These are phyloP conservation scores for Trichoderma reesei DNA, from an alignment of 495 filamentous ascomycete genomes.

Conservation along the genomic window DNA sequence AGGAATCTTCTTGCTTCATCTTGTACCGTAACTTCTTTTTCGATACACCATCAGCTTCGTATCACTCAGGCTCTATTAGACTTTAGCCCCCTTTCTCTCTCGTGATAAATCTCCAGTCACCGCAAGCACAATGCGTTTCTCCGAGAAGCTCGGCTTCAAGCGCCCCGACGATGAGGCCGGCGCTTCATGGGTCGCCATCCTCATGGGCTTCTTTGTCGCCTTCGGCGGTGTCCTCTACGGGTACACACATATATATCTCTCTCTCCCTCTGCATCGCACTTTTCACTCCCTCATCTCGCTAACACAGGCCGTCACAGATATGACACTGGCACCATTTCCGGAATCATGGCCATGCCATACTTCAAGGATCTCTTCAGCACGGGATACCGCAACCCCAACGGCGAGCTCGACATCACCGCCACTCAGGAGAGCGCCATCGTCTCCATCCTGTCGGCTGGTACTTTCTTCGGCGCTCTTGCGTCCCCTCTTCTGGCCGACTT, in stretches of 20 bases:
- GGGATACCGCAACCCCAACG: conserved; percentile 26
- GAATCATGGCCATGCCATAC: conserved; percentile 41
- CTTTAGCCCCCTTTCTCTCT: too few species aligned
- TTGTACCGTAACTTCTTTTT: background rate
- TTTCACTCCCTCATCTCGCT: background rate
- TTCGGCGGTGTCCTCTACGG: conserved; percentile 64
- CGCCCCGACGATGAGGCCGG: conserved; percentile 42
- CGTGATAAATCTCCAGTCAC: background rate
- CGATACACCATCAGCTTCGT: too few species aligned
- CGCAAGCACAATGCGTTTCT: background rate
- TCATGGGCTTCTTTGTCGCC: conserved; percentile 59
- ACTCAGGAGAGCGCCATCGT: conserved; percentile 52
- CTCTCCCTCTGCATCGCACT: background rate
- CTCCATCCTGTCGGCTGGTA: conserved; percentile 65
- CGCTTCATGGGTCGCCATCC: conserved; percentile 54
- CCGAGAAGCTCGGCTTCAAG: background rate
- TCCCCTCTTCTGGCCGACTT: conserved; percentile 61
- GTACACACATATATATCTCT: background rate
- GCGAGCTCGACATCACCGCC: conserved; percentile 20
- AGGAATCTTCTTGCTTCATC: too few species aligned
- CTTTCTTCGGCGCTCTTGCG: conserved; percentile 65
- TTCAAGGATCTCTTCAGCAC: conserved; percentile 34
- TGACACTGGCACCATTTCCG: conserved; percentile 56
- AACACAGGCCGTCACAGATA: conserved; percentile 20
- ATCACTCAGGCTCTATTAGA: too few species aligned